phyloP scores from a whole-genome alignment of 2,329 filamentous ascomycete species.

The Claviceps monticola region DNA sequence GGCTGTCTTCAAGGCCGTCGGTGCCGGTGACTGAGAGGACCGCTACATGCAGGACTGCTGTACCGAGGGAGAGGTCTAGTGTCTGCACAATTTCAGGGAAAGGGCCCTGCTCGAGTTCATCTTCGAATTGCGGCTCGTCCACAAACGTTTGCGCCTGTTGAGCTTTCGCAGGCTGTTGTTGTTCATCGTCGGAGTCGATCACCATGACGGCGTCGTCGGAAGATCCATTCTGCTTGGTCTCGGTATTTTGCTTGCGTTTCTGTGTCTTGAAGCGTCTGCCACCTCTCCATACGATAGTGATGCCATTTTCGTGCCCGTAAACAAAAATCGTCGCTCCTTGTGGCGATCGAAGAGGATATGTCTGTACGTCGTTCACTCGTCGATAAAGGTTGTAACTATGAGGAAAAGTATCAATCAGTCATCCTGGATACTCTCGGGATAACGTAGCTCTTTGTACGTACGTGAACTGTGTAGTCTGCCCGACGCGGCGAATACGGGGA shows the following conservation, averaged over 20 bases:
- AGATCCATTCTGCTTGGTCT: conserved; percentile 37
- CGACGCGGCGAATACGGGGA: conserved; percentile 32
- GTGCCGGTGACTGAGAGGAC: conserved; percentile 33
- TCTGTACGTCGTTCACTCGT: conserved; percentile 44
- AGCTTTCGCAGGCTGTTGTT: conserved; percentile 23
- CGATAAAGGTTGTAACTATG: conserved; percentile 45
- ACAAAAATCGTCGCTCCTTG: conserved; percentile 50
- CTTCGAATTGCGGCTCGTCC: conserved; percentile 46
- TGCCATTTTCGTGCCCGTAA: conserved; percentile 49
- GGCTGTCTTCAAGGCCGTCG: conserved; percentile 32
- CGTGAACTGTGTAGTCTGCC: conserved; percentile 36
- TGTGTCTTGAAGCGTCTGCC: conserved; percentile 42
- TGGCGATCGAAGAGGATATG: conserved; percentile 46
- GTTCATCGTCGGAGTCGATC: conserved; percentile 50
- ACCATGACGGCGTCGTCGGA: conserved; percentile 44
- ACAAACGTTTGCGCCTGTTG: conserved; percentile 22
- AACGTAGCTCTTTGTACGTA: conserved; percentile 13
- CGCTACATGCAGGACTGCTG: conserved; percentile 40
- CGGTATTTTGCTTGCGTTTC: conserved; percentile 18
- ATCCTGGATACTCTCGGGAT: background rate
- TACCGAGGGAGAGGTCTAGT: conserved; percentile 45
- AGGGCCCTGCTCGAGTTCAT: conserved; percentile 31
- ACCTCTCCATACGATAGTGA: conserved; percentile 49
- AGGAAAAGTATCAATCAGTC: background rate
- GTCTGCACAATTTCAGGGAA: conserved; percentile 45